Conservation (phyloP, 495 filamentous ascomycete species). For the Neurospora sp. region DNA sequence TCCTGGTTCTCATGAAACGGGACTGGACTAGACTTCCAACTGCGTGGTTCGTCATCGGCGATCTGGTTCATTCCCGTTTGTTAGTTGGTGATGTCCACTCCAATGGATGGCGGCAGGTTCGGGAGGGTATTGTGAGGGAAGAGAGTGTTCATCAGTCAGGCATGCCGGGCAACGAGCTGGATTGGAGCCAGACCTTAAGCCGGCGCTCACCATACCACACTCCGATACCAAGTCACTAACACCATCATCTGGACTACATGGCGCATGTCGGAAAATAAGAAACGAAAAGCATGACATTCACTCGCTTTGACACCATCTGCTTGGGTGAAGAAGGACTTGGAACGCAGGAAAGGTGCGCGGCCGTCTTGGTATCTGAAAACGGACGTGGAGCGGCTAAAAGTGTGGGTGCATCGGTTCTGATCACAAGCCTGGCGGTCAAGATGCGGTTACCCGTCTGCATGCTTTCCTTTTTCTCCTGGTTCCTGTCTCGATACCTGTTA, state of each 20-base stretch:
- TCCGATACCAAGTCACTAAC: background rate
- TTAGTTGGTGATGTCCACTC: background rate
- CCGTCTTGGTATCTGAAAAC: background rate
- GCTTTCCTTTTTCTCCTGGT: background rate
- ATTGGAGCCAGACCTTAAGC: background rate
- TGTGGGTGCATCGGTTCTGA: background rate
- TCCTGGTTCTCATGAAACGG: background rate
- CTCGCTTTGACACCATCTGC: background rate
- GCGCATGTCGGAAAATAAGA: background rate
- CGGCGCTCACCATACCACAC: background rate
- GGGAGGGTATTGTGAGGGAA: background rate
- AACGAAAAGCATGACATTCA: background rate
- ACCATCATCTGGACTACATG: background rate
- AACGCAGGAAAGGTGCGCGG: background rate
- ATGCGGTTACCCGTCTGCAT: conserved; percentile 7
- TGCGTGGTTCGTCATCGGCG: background rate
- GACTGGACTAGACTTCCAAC: background rate
- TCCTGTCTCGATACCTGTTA: background rate
- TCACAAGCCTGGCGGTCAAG: conserved; percentile 10
- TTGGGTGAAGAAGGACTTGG: background rate
- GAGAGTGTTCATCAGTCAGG: background rate
- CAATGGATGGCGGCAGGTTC: background rate
- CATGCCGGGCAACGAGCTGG: background rate
- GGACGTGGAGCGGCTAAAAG: background rate
- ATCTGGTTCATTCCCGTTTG: background rate